phyloP scores from a whole-genome alignment of 2,329 filamentous ascomycete species.

The Cylindrodendrum hubeiense region DNA sequence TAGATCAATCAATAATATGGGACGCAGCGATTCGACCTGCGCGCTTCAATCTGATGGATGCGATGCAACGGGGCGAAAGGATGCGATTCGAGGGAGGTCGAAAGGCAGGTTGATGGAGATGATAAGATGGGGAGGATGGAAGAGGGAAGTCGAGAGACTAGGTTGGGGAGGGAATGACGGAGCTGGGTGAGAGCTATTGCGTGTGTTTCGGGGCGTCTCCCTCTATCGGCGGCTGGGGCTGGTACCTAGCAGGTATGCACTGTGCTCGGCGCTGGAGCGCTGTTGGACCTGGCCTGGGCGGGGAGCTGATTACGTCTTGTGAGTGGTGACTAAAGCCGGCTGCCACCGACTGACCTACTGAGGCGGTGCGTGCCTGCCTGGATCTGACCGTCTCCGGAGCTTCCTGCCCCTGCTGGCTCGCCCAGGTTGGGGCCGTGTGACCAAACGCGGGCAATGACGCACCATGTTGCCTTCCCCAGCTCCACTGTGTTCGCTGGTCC shows the following conservation, averaged over 20 bases:
- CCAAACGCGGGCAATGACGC: conserved; percentile 44
- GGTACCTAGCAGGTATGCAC: conserved; percentile 11
- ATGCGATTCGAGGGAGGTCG: conserved; percentile 21
- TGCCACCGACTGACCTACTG: conserved; percentile 4
- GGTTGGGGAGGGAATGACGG: conserved; percentile 37
- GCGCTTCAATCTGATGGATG: conserved; percentile 10
- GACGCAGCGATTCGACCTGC: conserved; percentile 8
- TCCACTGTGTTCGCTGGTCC: conserved; percentile 41
- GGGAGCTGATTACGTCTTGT: conserved; percentile 1
- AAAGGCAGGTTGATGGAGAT: conserved; percentile 24
- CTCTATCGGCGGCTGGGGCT: conserved; percentile 36
- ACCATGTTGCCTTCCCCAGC: conserved; percentile 37
- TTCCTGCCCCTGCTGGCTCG: conserved; percentile 17
- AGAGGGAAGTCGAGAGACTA: conserved; percentile 28
- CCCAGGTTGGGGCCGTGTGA: conserved; percentile 42
- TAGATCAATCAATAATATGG: conserved; percentile 16
- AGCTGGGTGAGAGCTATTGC: conserved; percentile 44
- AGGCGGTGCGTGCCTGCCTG: conserved; percentile 35
- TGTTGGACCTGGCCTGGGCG: not conserved
- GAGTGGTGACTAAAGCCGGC: conserved; percentile 19
- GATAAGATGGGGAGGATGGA: conserved; percentile 31
- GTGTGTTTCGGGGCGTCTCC: conserved; percentile 38
- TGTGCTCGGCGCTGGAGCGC: not conserved
- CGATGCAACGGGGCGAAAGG: conserved; percentile 23
- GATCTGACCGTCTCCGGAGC: conserved; percentile 35